phyloP scores from a whole-genome alignment of 2,329 filamentous ascomycete genomes.

The Triangularia setosa region DNA sequence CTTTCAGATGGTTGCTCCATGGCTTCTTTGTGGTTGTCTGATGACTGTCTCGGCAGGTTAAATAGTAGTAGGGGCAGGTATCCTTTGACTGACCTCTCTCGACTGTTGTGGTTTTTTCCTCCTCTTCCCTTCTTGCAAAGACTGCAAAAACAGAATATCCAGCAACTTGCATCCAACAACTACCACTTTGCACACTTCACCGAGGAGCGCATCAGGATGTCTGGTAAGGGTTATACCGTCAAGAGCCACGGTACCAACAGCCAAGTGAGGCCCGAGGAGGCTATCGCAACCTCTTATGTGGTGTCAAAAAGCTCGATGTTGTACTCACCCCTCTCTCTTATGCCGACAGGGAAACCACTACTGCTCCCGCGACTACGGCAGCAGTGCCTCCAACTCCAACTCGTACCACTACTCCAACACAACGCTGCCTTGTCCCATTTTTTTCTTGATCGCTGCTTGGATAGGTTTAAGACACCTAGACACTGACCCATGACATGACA shows the following conservation, averaged over 20 bases:
- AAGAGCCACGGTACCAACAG: conserved; percentile 24
- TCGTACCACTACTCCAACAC: conserved; percentile 65
- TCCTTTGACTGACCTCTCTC: background rate
- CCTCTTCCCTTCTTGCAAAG: background rate
- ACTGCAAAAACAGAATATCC: background rate
- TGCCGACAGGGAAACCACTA: conserved; percentile 26
- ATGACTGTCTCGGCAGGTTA: background rate
- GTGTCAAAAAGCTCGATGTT: too few relatives aligned
- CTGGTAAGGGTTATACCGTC: conserved; percentile 23
- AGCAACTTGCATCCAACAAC: background rate
- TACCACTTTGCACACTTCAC: background rate
- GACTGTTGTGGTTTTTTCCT: background rate
- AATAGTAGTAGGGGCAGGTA: too few relatives aligned
- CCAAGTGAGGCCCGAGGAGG: conserved; percentile 15
- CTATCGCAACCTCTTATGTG: too few relatives aligned
- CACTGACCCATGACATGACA: background rate
- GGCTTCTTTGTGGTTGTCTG: background rate
- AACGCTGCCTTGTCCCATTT: background rate
- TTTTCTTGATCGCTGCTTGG: too few relatives aligned
- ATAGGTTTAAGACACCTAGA: background rate
- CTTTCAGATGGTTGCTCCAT: background rate
- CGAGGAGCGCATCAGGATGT: conserved; percentile 18
- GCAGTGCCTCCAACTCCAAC: conserved; percentile 39
- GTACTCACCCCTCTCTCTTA: background rate
- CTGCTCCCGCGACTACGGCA: conserved; percentile 25